Evolutionary conservation across 805 yeast species (phyloP).

Genomic region (Saccharomycopsis microspora): DNA sequence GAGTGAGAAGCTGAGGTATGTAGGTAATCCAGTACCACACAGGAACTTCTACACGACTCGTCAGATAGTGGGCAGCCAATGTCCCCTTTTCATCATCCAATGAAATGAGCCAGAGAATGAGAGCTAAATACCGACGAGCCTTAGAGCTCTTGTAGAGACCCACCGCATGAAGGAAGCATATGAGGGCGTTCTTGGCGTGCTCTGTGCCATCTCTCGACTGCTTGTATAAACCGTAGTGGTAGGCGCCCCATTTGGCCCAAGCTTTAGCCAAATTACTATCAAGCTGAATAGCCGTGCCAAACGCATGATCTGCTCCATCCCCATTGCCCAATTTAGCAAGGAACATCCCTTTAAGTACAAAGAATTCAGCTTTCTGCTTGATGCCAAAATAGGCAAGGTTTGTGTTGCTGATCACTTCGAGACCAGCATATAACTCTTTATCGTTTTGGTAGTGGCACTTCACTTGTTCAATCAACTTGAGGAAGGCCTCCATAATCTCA

Average conservation of each 20-base stretch:
- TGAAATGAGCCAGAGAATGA: constrained; percentile 88
- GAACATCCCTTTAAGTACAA: constrained; percentile 96
- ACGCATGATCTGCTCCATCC: constrained; percentile 96
- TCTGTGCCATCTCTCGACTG: constrained; percentile 32
- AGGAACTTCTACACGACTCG: constrained; percentile 91
- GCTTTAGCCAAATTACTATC: constrained; percentile 93
- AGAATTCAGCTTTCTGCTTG: constrained; percentile 96
- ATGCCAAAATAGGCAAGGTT: constrained; percentile 93
- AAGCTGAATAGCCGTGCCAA: constrained; percentile 94
- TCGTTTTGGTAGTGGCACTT: constrained; percentile 93
- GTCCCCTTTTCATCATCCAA: constrained; percentile 79
- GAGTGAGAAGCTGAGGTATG: constrained; percentile 85
- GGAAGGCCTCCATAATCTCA: constrained; percentile 95
- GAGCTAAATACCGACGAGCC: constrained; percentile 74
- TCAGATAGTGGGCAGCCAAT: constrained; percentile 77
- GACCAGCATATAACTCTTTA: constrained; percentile 83
- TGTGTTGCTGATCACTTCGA: constrained; percentile 94
- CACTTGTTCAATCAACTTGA: constrained; percentile 93
- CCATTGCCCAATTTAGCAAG: constrained; percentile 79
- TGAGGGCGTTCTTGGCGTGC: constrained; percentile 86
- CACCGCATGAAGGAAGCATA: constrained; percentile 96
- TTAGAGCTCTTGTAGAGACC: constrained; percentile 90
- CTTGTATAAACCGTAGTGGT: constrained; percentile 78
- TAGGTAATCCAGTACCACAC: constrained; percentile 99
- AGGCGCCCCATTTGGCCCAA: constrained; percentile 99